phyloP scores from a whole-genome alignment of 768 basidiomycete species.

The Phanerochaete sordida region DNA sequence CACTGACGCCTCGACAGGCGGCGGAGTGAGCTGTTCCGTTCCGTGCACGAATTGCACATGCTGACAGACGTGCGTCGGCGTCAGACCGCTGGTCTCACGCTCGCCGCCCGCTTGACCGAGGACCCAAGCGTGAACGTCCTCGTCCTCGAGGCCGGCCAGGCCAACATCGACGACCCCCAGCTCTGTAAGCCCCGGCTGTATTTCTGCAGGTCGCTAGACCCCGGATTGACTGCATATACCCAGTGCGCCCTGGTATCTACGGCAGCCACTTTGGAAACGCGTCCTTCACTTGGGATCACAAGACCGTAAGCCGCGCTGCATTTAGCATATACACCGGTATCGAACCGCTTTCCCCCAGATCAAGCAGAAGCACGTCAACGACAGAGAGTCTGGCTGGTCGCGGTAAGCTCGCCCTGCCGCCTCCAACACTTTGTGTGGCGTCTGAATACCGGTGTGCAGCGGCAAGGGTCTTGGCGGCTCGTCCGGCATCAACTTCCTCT shows the following conservation, averaged over 20 bases:
- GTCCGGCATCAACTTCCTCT: conserved; percentile 16
- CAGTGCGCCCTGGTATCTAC: conserved; percentile 12
- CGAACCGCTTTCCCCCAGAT: not conserved
- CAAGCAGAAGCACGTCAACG: conserved; percentile 3
- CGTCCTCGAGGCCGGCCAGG: conserved; percentile 29
- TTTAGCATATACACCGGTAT: not conserved
- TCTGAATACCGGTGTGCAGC: not conserved
- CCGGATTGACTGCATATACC: not conserved
- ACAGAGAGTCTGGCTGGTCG: conserved; percentile 2
- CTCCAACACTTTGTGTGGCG: not conserved
- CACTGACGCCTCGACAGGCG: not conserved
- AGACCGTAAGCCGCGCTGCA: not conserved
- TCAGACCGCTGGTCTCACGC: conserved; percentile 33
- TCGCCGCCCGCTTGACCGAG: conserved; percentile 36
- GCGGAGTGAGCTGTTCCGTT: not conserved
- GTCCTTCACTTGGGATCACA: conserved; percentile 10
- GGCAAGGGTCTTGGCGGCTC: conserved; percentile 15
- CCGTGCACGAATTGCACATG: not conserved
- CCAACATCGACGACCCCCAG: conserved; percentile 13
- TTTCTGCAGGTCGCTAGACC: not conserved
- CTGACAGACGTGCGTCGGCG: not conserved
- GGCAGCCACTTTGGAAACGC: conserved; percentile 13
- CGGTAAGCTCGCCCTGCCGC: not conserved
- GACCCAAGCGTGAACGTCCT: conserved; percentile 31
- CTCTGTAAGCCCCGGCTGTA: not conserved